Evolutionary conservation across 306 rosid species (phyloP), one percentile per base, ranked within the genome.

Genomic region (Betula pendula): DNA sequence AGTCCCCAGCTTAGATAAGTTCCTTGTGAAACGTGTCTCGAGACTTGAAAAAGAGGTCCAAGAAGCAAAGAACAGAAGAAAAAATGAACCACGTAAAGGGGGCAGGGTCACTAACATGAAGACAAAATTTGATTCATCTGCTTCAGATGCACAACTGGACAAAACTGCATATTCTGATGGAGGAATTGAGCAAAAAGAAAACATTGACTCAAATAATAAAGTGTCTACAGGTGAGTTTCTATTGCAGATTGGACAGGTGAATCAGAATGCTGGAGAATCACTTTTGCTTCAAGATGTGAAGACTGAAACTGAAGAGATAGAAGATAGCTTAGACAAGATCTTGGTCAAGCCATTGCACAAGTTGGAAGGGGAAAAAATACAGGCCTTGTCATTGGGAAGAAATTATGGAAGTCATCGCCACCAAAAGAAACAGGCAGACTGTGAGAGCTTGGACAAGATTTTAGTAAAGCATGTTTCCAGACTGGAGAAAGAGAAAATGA

Each of bases 21-120:
- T 87, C 80, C 87, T 95, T 17, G 94, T 92, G 68, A 95, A 91
- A 84, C 96, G 73, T 76, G 91, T 90, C 55, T 89, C 97, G 10
- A 86, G 92, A 81, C 90, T 92, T 27, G 97, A 92, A 80, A 95
- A 76, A 74, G 97, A 89, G 71, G 92, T 95, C 52, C 91, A 87
- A 84, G 97, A 92, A 83, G 96, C 97, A 13, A 92, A 85, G 81
- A 83, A 59, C 87, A 83, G 88, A 84, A 71, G 83, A 71, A 80
- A 70, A 76, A 75, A 42, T 8, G 87, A 86, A 51, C 24, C 16
- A 43, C 55, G 6, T 44, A 77, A 58, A 68, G 76, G 69, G 56
- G 56, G 66, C 40, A 69, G 62, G 14, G 27, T 35, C 6, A 49
- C 49, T 63, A 45, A 63, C 38, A 50, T 73, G 78, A 83, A 75